phyloP scores from a whole-genome alignment of 2,329 filamentous ascomycete genomes.

The Leptographium flavum region DNA sequence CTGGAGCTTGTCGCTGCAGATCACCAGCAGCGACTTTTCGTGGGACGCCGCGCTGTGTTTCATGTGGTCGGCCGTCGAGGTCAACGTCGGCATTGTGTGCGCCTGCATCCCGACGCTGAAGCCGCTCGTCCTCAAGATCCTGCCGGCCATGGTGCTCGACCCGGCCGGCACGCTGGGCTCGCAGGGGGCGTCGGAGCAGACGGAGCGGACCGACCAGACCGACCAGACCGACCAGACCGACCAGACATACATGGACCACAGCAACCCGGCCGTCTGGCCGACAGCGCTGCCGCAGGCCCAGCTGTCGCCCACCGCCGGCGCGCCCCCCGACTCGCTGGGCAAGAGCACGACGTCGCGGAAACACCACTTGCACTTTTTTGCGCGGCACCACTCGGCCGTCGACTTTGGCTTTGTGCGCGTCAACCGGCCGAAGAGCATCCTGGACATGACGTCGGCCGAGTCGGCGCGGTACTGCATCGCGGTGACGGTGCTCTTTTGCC shows the following conservation, averaged over 20 bases:
- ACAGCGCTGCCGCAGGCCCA: too few species aligned
- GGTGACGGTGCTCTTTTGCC: constrained; percentile 69
- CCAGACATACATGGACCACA: too few species aligned
- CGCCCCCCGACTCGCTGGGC: too few species aligned
- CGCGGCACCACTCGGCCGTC: too few species aligned
- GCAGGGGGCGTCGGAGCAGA: constrained; percentile 9
- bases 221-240: too few species aligned
- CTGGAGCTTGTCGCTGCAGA: constrained; percentile 25
- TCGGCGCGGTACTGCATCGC: constrained; percentile 58
- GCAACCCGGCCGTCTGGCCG: too few species aligned
- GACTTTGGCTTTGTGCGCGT: constrained; percentile 73
- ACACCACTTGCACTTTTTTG: too few species aligned
- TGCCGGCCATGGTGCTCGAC: constrained; percentile 42
- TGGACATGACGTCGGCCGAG: constrained; percentile 46
- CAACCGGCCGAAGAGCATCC: constrained; percentile 53
- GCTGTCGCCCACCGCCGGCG: too few species aligned
- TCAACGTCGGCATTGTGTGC: constrained; percentile 80
- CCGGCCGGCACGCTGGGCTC: constrained; percentile 27
- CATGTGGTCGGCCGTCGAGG: constrained; percentile 90
- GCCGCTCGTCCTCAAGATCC: constrained; percentile 56
- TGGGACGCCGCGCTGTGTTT: constrained; percentile 74
- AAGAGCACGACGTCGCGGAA: too few species aligned
- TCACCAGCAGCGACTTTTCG: constrained; percentile 35
- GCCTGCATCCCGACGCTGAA: constrained; percentile 89
- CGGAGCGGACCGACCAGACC: background rate